Percentiles rank a stretch among this genome's conserved stretches.
Conservation (phyloP, 169 alveolate species). For the Eimeria maxima region DNA sequence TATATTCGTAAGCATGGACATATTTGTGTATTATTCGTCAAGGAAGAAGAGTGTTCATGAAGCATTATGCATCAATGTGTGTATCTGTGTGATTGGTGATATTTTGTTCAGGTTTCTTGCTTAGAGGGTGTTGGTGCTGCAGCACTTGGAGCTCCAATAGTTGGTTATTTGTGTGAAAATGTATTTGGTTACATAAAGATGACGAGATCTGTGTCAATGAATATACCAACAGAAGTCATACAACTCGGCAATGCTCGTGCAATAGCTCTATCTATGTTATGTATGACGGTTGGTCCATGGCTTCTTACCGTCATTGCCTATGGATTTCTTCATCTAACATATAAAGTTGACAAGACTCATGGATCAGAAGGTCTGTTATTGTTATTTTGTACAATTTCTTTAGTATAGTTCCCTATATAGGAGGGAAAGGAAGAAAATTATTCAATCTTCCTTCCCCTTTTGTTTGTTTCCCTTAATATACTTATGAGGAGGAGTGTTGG, state of each 20-base stretch:
- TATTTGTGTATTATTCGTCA: no score
- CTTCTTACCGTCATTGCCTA: conserved; percentile 87
- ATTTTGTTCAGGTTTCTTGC: conserved; percentile 88
- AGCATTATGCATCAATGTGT: no score
- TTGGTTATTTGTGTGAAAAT: conserved; percentile 91
- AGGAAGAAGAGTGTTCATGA: no score
- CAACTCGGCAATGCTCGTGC: conserved; percentile 91
- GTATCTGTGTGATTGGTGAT: not conserved
- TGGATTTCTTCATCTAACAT: conserved; percentile 89
- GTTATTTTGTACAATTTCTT: no score
- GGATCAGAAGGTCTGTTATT: no score
- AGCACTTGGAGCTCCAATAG: conserved; percentile 91
- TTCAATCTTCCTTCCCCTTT: not conserved
- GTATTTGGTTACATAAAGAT: conserved; percentile 91
- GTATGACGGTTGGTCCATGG: conserved; percentile 91
- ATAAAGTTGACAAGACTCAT: conserved; percentile 70
- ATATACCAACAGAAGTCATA: conserved; percentile 84
- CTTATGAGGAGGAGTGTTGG: no score
- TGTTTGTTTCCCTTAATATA: not conserved
- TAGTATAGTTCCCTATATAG: no score
- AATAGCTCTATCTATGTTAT: conserved; percentile 88
- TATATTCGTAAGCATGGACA: no score
- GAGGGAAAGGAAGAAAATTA: not conserved
- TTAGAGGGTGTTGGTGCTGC: conserved; percentile 94
- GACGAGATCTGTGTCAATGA: not conserved